Base-by-base conservation (phyloP, 257 asterid species). In the Plantago major region DNA sequence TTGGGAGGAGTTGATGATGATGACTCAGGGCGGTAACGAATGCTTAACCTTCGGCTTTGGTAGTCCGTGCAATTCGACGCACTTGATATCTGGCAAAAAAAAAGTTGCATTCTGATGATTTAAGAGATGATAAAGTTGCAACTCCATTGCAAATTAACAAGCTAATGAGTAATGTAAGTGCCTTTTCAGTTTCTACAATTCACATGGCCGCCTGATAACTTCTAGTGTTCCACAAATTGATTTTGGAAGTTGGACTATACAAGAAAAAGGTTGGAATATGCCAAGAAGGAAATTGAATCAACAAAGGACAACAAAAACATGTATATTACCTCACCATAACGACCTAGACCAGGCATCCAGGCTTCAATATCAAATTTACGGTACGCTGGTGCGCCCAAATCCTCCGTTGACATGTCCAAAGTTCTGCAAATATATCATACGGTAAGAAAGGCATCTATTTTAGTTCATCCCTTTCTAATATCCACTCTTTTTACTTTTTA, bases 281-380 rank as follows among this genome's bases (percentile, higher is more conserved):
- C 26, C 26, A 1, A 22, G 26, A 1, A 22, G 26, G 26, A 22
- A 22, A 22, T 22, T 22, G 26, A 22, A 22, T 22, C 26, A 22
- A 22, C 26, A 22, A n/a, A 22, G 26, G 26, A 53, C 14, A 53
- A 18, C 16, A 16, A 7, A 50, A 55, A 45, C 11, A 33, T 14
- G 50, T 22, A 13, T 6, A 71, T 6, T 77, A 89, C 99, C 94
- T 93, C 99, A 6, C 99, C 99, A 40, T 80, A 93, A 26, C 97
- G 93, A 50, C 83, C 95, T 83, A 93, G 72, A 28, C 97, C 97
- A 4, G 99, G 99, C 96, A 93, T 93, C 97, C 99, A 93, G 7
- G 97, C 97, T 75, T 93, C 99, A 58, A 93, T 86, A 40, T 93
- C 99, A 37, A 85, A 93, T 77, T 93, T 93, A 63, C 99, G 95